Evolutionary conservation across 768 basidiomycete genomes (phyloP), one percentile per base, ranked within the genome.

Genomic region (Pleurotus sapidus): DNA sequence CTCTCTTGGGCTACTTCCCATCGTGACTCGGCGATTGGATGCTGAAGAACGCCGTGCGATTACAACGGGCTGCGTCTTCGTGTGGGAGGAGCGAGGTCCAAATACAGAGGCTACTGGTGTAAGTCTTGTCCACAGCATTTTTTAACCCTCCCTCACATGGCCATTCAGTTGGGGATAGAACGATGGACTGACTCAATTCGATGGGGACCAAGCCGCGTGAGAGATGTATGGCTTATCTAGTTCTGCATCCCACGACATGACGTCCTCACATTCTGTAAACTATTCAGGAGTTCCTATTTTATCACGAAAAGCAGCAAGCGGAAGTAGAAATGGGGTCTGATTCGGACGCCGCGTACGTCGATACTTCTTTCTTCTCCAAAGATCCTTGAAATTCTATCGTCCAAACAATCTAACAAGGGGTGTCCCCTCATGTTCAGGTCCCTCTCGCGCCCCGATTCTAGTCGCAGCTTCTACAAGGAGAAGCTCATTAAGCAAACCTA

Each of bases 71-170:
- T 83, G 81, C 57, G 84, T 92, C 34, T 93, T 84, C 61, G 89
- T 93, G 39, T 93, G 91, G 90, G 89, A 92, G 66, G 91, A 93
- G 68, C 78, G 90, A 56, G 84, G 85, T 4, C 78, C 86, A 12
- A 83, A 82, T 60, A 70, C 84, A 49, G 89, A 88, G 59, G 77
- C 83, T 25, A 83, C 82, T 47, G 87, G 87, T 59, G 86, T 89
- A 66, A 65, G 81, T 42, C 38, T 56, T 30, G 47, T n/a, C 47
- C 24, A 45, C 12, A 59, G 18, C 30, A 53, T 55, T 7, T 59
- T 27, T 53, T 23, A 45, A 24, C 27, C 50, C 45, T 43, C 34
- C 40, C 58, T 37, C 11, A 53, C 46, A 47, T 57, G 53, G 37
- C 30, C 42, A 34, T 45, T 49, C 62, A 89, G 87, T 77, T 88